These are phyloP conservation scores for Closterium sp. DNA, from an alignment of 139 green algal species.

Conservation along the genomic window DNA sequence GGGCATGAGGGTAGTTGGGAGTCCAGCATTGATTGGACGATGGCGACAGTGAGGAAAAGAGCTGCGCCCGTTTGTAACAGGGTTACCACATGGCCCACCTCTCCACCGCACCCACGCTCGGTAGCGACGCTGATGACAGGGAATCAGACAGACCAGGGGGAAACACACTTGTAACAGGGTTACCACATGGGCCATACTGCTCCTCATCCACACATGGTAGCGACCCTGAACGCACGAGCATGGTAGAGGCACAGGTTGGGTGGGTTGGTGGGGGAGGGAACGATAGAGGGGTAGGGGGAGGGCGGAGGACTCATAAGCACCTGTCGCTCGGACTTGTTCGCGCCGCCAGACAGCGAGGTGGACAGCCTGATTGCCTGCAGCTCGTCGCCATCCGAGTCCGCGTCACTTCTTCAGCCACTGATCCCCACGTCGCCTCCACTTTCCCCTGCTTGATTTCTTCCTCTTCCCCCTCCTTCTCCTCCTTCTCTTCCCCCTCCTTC, in stretches of 20 bases:
- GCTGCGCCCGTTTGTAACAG: background rate
- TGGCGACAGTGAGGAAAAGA: background rate
- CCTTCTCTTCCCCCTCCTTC: background rate
- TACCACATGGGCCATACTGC: no score
- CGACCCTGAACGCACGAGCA: no score
- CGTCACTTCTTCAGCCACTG: background rate
- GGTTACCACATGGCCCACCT: background rate
- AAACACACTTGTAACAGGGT: no score
- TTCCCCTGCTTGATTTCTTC: background rate
- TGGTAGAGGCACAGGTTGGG: no score
- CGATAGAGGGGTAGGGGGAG: no score
- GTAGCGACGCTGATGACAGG: slow-evolving; percentile 1
- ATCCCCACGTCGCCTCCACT: background rate
- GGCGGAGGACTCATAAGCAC: no score
- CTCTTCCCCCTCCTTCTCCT: background rate
- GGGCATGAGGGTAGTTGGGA: background rate
- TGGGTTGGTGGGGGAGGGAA: no score
- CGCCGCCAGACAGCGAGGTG: background rate
- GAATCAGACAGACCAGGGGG: no score
- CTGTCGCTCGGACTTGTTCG: background rate
- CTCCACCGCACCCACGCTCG: slow-evolving; percentile 25
- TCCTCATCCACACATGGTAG: no score
- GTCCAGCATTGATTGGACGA: background rate
- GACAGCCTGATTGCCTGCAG: background rate
- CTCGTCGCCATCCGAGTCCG: background rate